Evolutionary conservation across 2,329 filamentous ascomycete genomes (phyloP).

Genomic region (Paecilomyces sp.): DNA sequence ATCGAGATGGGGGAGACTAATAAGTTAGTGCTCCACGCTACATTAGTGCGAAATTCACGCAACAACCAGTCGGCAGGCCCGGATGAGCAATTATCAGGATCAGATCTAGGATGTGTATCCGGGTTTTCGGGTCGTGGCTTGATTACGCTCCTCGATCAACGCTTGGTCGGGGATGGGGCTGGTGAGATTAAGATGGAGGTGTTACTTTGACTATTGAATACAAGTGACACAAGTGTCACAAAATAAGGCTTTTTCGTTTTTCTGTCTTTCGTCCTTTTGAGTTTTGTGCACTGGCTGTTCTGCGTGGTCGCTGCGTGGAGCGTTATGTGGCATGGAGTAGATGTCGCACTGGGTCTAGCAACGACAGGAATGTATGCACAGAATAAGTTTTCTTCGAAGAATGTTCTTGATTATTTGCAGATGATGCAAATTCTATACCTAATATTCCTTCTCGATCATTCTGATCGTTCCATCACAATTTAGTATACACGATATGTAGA

Average conservation of each 20-base stretch:
- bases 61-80: background rate
- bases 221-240: background rate
- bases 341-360: too few relatives aligned
- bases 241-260: background rate
- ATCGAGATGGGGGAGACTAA: background rate
- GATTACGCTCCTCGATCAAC: background rate
- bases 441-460: background rate
- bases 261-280: too few relatives aligned
- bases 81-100: too few relatives aligned
- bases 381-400: background rate
- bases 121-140: background rate
- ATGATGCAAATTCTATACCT: background rate
- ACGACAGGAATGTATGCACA: background rate
- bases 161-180: background rate
- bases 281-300: background rate
- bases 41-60: background rate
- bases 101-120: background rate
- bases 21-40: background rate
- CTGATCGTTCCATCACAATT: background rate
- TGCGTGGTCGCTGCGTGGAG: background rate
- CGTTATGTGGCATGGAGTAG: background rate
- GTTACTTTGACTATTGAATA: background rate
- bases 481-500: background rate
- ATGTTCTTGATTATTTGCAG: background rate
- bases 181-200: background rate